These are phyloP conservation scores for Colletotrichum incanum DNA, from an alignment of 2,329 filamentous ascomycete genomes.

Conservation along the genomic window DNA sequence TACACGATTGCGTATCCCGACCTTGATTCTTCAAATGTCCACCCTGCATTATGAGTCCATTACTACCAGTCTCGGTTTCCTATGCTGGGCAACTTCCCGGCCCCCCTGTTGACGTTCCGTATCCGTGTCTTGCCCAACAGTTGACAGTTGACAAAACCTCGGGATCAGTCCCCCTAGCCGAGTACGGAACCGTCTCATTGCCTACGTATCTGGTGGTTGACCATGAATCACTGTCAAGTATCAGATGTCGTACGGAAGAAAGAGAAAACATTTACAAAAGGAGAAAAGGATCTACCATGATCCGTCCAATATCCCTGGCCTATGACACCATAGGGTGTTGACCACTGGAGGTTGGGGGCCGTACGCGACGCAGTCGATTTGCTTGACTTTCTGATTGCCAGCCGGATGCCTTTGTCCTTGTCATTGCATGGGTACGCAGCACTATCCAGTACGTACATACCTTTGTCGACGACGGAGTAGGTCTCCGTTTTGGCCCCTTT, in stretches of 20 bases:
- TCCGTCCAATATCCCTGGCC: conserved; percentile 35
- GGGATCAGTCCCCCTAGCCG: neutral
- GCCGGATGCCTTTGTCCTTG: conserved; percentile 23
- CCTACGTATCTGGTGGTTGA: neutral
- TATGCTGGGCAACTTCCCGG: neutral
- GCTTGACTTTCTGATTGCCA: conserved; percentile 34
- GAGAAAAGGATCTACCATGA: conserved; percentile 36
- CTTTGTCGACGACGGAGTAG: conserved; percentile 14
- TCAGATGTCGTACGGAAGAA: conserved; percentile 17
- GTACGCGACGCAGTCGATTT: conserved; percentile 16
- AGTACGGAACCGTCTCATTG: neutral
- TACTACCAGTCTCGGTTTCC: neutral
- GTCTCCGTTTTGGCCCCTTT: conserved; percentile 29
- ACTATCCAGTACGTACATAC: conserved; percentile 2
- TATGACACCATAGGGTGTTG: conserved; percentile 36
- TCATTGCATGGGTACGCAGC: neutral
- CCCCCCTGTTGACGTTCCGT: conserved; percentile 5
- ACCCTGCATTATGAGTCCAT: neutral
- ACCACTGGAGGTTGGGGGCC: conserved; percentile 33
- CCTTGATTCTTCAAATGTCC: neutral
- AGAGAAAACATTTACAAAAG: conserved; percentile 26
- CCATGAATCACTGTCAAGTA: conserved; percentile 20
- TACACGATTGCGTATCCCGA: neutral
- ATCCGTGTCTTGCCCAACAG: conserved; percentile 19
- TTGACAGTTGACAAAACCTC: neutral